Conservation (phyloP, 495 filamentous ascomycete species). For the Penicillium samsonianum region DNA sequence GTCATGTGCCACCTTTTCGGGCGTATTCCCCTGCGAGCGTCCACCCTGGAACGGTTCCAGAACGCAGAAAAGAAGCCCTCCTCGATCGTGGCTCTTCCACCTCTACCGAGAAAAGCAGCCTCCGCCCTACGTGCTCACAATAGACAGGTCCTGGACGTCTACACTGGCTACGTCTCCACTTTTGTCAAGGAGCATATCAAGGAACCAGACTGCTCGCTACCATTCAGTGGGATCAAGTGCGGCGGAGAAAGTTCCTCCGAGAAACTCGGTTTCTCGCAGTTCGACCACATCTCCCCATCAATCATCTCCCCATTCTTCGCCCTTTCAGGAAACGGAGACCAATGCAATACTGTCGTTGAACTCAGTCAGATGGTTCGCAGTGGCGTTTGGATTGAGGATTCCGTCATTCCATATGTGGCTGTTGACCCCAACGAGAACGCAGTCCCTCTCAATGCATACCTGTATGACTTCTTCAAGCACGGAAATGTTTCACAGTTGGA, state of each 20-base stretch:
- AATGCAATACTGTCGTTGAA: slow-evolving; percentile 61
- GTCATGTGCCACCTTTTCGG: slow-evolving; percentile 71
- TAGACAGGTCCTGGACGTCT: slow-evolving; percentile 59
- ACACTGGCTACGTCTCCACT: slow-evolving; percentile 66
- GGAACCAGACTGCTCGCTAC: slow-evolving; percentile 53
- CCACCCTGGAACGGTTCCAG: slow-evolving; percentile 45
- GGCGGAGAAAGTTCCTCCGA: not conserved
- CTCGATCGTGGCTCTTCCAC: slow-evolving; percentile 62
- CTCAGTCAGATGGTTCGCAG: slow-evolving; percentile 61
- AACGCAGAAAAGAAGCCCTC: slow-evolving; percentile 48
- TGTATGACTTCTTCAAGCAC: slow-evolving; percentile 64
- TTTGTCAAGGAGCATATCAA: slow-evolving; percentile 64
- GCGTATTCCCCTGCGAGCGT: slow-evolving; percentile 45
- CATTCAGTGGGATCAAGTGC: slow-evolving; percentile 49
- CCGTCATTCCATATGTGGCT: slow-evolving; percentile 66
- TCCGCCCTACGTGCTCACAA: slow-evolving; percentile 62
- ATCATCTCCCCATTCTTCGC: slow-evolving; percentile 68
- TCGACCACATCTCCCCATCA: slow-evolving; percentile 28
- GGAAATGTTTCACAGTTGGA: slow-evolving; percentile 58
- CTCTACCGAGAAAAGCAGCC: slow-evolving; percentile 58
- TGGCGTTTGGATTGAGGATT: slow-evolving; percentile 70
- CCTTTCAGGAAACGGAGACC: slow-evolving; percentile 65
- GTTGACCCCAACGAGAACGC: slow-evolving; percentile 55
- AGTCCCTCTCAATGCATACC: slow-evolving; percentile 61
- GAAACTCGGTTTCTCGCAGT: not conserved